Evolutionary conservation across 495 filamentous ascomycete genomes (phyloP).

Genomic region (Podospora conica): DNA sequence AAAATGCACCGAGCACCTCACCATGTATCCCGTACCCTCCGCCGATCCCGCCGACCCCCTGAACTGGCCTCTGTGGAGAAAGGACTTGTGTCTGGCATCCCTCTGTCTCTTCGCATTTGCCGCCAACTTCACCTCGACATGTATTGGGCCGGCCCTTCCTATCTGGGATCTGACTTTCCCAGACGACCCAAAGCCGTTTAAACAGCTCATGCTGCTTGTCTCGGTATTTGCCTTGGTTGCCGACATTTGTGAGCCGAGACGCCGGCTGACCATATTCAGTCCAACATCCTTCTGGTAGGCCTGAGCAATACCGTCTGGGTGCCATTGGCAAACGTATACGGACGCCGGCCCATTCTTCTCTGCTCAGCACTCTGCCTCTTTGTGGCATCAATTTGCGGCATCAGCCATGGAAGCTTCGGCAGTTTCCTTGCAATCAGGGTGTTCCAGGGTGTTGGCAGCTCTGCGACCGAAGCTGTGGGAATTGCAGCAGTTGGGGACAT

Average conservation of each 20-base stretch:
- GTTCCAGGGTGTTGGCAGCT: conserved; percentile 49
- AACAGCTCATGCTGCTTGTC: conserved; percentile 22
- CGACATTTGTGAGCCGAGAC: background rate
- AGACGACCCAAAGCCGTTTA: conserved; percentile 4
- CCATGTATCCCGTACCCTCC: conserved; percentile 20
- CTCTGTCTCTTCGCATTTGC: conserved; percentile 27
- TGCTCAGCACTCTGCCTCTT: conserved; percentile 41
- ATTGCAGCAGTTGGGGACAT: conserved; percentile 50
- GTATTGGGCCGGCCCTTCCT: conserved; percentile 21
- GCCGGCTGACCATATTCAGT: conserved; percentile 11
- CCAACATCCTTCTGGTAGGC: conserved; percentile 25
- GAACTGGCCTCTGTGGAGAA: conserved; percentile 28
- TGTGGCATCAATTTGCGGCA: conserved; percentile 44
- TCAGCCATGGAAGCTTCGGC: conserved; percentile 35
- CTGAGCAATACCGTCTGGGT: conserved; percentile 42
- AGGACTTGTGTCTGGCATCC: conserved; percentile 17
- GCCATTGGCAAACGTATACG: conserved; percentile 52
- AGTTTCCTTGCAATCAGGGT: conserved; percentile 41
- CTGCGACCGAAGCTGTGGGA: conserved; percentile 48
- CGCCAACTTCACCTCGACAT: conserved; percentile 23
- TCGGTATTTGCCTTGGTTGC: conserved; percentile 9
- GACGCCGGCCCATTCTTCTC: conserved; percentile 49
- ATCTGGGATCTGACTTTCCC: conserved; percentile 27
- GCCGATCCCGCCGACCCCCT: conserved; percentile 28
- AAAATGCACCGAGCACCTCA: conserved; percentile 15